Evolutionary conservation across 2,329 filamentous ascomycete genomes (phyloP).

Genomic region (Nigrograna mackinnonii): DNA sequence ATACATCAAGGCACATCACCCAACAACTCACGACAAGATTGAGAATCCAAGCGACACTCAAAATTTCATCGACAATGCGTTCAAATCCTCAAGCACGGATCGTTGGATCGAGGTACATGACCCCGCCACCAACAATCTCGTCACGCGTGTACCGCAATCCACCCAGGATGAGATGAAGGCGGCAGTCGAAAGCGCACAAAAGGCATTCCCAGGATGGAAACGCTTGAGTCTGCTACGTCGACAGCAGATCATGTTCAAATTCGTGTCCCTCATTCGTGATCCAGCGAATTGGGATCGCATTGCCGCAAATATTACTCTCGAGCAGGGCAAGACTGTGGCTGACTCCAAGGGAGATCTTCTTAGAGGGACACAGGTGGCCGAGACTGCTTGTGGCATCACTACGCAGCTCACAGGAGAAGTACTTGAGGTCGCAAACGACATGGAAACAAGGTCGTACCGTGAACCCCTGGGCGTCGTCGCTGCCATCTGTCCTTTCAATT

Average conservation of each 20-base stretch:
- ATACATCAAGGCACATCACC: too few relatives aligned
- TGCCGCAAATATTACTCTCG: constrained; percentile 81
- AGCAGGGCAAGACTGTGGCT: constrained; percentile 87
- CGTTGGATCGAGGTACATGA: constrained; percentile 81
- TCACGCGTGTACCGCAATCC: constrained; percentile 81
- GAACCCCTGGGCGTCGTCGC: constrained; percentile 82
- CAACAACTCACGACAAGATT: constrained; percentile 73
- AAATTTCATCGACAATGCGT: constrained; percentile 83
- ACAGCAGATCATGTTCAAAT: constrained; percentile 88
- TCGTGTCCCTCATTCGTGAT: constrained; percentile 77
- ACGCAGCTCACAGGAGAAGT: constrained; percentile 83
- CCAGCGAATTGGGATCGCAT: constrained; percentile 85
- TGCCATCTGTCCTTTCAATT: constrained; percentile 87
- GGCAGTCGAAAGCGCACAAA: constrained; percentile 74
- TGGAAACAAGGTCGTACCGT: constrained; percentile 83
- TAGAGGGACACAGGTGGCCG: constrained; percentile 80
- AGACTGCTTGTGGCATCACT: constrained; percentile 79
- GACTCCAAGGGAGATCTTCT: constrained; percentile 83
- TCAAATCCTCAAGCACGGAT: constrained; percentile 67
- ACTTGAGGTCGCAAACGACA: constrained; percentile 84
- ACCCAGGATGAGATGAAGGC: constrained; percentile 77
- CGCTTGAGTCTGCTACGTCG: constrained; percentile 72
- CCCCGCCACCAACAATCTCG: constrained; percentile 82
- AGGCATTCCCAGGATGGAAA: constrained; percentile 75
- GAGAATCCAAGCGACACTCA: constrained; percentile 70